Conservation (phyloP, 495 filamentous ascomycete species). For the Pyrenula massariospora region DNA sequence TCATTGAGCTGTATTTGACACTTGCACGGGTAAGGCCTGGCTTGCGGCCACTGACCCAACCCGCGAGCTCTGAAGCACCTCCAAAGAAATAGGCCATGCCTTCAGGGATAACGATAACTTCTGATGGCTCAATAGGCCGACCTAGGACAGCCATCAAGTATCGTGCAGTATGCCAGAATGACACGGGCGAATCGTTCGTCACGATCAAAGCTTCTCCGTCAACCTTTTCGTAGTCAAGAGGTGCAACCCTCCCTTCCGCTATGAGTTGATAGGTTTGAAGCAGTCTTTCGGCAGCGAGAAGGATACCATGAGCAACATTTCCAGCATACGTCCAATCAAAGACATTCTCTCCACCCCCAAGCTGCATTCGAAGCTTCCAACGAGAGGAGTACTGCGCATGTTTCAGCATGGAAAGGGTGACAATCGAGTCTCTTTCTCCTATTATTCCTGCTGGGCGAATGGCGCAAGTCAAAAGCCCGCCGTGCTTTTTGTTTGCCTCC, state of each 20-base stretch:
- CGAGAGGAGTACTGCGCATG: slow-evolving; percentile 31
- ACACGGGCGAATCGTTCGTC: slow-evolving; percentile 83
- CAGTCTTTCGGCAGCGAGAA: slow-evolving; percentile 54
- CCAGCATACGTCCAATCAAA: slow-evolving; percentile 48
- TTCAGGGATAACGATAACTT: slow-evolving; percentile 59
- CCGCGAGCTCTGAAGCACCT: slow-evolving; percentile 54
- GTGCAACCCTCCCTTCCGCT: slow-evolving; percentile 38
- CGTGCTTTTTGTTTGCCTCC: slow-evolving; percentile 64
- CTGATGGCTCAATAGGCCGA: slow-evolving; percentile 45
- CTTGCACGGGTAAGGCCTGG: slow-evolving; percentile 64
- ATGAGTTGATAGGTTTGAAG: slow-evolving; percentile 41
- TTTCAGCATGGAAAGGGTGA: slow-evolving; percentile 52
- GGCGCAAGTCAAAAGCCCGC: slow-evolving; percentile 59
- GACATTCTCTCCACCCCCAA: slow-evolving; percentile 76
- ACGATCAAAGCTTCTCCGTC: slow-evolving; percentile 94
- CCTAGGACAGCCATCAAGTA: slow-evolving; percentile 66
- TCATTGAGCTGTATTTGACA: slow-evolving; percentile 69
- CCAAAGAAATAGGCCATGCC: slow-evolving; percentile 55
- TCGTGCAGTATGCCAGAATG: slow-evolving; percentile 91
- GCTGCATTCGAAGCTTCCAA: slow-evolving; percentile 64
- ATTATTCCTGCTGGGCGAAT: slow-evolving; percentile 86
- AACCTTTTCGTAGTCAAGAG: slow-evolving; percentile 65
- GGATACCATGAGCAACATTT: slow-evolving; percentile 36
- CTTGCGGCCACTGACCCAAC: slow-evolving; percentile 55
- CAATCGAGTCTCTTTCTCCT: slow-evolving; percentile 72